phyloP scores from a whole-genome alignment of 495 filamentous ascomycete species.

The Hyphodiscus hymeniophilus region DNA sequence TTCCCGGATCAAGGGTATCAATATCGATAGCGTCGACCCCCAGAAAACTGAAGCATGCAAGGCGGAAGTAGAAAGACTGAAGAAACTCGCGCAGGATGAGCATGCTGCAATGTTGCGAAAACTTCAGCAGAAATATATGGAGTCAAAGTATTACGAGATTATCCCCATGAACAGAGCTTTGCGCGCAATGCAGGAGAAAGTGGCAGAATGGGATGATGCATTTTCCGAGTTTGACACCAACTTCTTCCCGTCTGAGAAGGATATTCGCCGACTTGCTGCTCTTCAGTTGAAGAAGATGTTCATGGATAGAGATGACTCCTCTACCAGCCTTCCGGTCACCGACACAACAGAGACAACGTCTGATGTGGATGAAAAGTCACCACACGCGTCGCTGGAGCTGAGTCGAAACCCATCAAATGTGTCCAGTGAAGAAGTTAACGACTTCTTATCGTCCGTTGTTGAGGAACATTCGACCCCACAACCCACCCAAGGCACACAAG shows the following conservation, averaged over 20 bases:
- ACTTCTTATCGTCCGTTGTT: conserved; percentile 61
- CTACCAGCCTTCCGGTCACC: conserved; percentile 56
- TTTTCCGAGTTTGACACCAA: conserved; percentile 88
- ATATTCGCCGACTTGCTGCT: conserved; percentile 85
- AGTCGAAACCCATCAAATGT: conserved; percentile 35
- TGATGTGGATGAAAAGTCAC: conserved; percentile 37
- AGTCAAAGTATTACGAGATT: conserved; percentile 91
- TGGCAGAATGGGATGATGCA: conserved; percentile 82
- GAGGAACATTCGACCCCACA: conserved; percentile 43
- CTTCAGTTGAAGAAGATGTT: conserved; percentile 94
- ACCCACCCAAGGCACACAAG: background rate
- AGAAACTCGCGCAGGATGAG: conserved; percentile 71
- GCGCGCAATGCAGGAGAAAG: conserved; percentile 83
- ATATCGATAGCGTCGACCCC: conserved; percentile 79
- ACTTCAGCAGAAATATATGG: conserved; percentile 83
- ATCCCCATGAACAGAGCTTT: conserved; percentile 86
- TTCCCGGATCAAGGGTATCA: conserved; percentile 74
- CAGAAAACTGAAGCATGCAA: conserved; percentile 76
- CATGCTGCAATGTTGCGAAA: conserved; percentile 61
- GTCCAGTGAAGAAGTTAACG: conserved; percentile 58
- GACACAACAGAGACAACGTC: conserved; percentile 43
- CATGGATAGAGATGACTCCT: conserved; percentile 72
- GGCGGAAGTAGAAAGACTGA: conserved; percentile 67
- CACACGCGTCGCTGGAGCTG: conserved; percentile 26
- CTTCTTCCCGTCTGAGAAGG: conserved; percentile 95